A percentile compares a stretch with the other conserved stretches of the same genome.
Conservation (phyloP, 306 rosid species). For the Sophora flavescens region DNA sequence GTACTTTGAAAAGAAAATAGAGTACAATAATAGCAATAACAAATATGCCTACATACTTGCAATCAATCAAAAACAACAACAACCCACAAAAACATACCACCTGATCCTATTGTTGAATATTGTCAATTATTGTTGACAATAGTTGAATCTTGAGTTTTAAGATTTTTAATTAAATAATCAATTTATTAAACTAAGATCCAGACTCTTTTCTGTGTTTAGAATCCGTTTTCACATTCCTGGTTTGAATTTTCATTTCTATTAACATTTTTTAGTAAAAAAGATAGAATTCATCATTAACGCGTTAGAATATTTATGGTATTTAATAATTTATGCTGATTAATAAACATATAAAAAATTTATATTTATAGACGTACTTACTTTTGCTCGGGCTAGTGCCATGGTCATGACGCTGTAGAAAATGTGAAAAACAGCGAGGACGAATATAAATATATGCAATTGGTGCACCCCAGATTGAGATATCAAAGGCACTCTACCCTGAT, state of each 20-base stretch:
- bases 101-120: too few relatives aligned
- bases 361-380: conserved; percentile 48
- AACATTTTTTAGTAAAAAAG: neutral
- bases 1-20: too few relatives aligned
- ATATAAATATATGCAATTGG: conserved; percentile 75
- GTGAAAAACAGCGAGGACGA: conserved; percentile 75
- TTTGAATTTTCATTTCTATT: neutral
- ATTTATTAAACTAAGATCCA: too few relatives aligned
- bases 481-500: conserved; percentile 61
- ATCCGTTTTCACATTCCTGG: too few relatives aligned
- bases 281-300: neutral
- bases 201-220: too few relatives aligned
- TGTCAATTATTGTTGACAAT: too few relatives aligned
- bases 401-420: conserved; percentile 66
- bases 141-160: too few relatives aligned
- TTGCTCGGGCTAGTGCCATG: conserved; percentile 59
- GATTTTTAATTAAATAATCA: too few relatives aligned
- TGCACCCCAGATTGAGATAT: conserved; percentile 65
- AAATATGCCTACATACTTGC: too few relatives aligned
- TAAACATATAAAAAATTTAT: neutral
- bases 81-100: too few relatives aligned
- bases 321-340: neutral
- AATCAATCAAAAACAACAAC: too few relatives aligned
- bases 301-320: neutral
- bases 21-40: too few relatives aligned